Percentiles rank a stretch among this genome's conserved stretches.
phyloP scores from a whole-genome alignment of 2,329 filamentous ascomycete genomes.

The Trichoderma semiorbis region DNA sequence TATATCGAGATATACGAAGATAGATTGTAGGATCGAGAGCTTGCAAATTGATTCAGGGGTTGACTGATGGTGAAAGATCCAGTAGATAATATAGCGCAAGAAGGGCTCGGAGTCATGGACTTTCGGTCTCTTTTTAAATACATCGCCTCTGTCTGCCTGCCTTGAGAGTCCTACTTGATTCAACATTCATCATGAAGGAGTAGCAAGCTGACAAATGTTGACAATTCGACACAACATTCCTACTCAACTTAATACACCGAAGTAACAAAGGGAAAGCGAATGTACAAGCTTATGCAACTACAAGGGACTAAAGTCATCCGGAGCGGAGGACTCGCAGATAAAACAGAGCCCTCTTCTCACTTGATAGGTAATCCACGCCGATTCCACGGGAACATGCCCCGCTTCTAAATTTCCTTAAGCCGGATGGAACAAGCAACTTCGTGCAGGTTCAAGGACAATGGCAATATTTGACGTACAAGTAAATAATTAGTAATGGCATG shows the following conservation, averaged over 20 bases:
- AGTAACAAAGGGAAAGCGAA: not conserved
- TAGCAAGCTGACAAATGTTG: not conserved
- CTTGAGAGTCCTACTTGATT: not conserved
- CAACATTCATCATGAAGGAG: not conserved
- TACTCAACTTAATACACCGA: not conserved
- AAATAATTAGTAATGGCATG: not conserved
- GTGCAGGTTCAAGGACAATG: not conserved
- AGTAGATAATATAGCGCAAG: not conserved
- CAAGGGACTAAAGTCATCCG: not conserved
- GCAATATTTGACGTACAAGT: not conserved
- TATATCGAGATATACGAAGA: not conserved
- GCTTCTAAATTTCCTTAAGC: not conserved
- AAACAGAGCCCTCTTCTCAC: not conserved
- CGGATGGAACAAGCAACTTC: not conserved
- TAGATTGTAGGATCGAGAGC: not conserved
- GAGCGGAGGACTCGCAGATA: not conserved
- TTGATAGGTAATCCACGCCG: not conserved
- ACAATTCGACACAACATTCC: not conserved
- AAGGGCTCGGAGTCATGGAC: not conserved
- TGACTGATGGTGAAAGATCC: not conserved
- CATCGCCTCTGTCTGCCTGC: not conserved
- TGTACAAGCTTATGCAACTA: not conserved
- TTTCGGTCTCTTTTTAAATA: not conserved
- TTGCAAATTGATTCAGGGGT: not conserved
- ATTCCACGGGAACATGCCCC: not conserved